These are phyloP conservation scores for Urochloa ruziziensis DNA, from an alignment of 176 grass and related monocot species.

Conservation along the genomic window DNA sequence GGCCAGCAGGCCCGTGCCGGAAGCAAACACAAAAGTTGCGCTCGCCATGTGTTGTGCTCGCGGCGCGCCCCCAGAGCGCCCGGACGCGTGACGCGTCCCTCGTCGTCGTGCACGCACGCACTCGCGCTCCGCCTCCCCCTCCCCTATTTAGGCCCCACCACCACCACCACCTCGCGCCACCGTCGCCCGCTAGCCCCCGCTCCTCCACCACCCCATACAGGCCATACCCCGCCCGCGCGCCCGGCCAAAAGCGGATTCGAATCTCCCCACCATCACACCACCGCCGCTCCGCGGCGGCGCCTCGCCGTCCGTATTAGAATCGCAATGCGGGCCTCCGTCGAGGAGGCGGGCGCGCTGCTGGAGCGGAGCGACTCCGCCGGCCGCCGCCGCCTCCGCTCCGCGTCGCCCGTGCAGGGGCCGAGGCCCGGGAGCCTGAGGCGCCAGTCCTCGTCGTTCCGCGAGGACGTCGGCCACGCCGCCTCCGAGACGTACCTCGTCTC, in stretches of 20 bases:
- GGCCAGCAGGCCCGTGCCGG: neutral
- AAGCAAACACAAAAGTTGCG: neutral
- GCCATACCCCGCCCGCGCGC: neutral
- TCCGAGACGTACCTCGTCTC: conserved; percentile 90
- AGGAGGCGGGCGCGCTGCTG: conserved; percentile 49
- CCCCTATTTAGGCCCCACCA: conserved; percentile 29
- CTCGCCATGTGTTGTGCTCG: neutral
- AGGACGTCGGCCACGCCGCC: conserved; percentile 66
- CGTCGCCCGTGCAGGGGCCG: conserved; percentile 36
- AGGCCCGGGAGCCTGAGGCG: conserved; percentile 24
- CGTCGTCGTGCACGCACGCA: neutral
- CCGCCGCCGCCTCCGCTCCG: conserved; percentile 32
- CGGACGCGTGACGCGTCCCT: neutral
- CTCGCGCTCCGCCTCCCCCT: neutral
- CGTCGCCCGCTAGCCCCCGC: neutral
- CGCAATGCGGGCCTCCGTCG: conserved; percentile 43
- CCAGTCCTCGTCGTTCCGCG: conserved; percentile 61
- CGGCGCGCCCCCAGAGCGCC: neutral
- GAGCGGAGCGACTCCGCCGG: conserved; percentile 42
- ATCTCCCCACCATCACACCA: neutral
- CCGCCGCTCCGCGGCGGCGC: neutral
- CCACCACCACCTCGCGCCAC: neutral
- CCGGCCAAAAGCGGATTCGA: conserved; percentile 22
- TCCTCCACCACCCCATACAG: conserved; percentile 1
- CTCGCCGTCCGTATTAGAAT: too few species aligned